These are phyloP conservation scores for Saccharomyces eubayanus DNA, from an alignment of 805 yeast genomes.

Conservation along the genomic window DNA sequence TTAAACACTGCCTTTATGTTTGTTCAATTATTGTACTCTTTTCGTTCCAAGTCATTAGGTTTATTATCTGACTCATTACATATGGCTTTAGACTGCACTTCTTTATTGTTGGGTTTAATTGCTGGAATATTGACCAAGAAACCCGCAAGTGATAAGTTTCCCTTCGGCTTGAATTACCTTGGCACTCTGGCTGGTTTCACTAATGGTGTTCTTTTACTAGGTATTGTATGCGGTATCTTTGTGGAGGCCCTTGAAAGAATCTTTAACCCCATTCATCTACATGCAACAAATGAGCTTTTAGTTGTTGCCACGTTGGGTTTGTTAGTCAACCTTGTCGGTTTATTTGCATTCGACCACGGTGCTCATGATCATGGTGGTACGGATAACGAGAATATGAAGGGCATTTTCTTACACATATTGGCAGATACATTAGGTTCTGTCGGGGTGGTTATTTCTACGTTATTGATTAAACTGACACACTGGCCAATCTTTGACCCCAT, in stretches of 20 bases:
- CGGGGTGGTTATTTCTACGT: slow-evolving; percentile 88
- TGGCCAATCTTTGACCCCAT: slow-evolving; percentile 82
- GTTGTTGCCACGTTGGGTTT: slow-evolving; percentile 81
- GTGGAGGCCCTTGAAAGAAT: slow-evolving; percentile 82
- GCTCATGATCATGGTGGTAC: slow-evolving; percentile 35
- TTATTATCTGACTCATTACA: slow-evolving; percentile 87
- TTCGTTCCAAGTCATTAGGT: slow-evolving; percentile 87
- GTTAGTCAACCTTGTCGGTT: slow-evolving; percentile 82
- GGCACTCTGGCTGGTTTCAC: slow-evolving; percentile 94
- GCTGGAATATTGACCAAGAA: slow-evolving; percentile 64
- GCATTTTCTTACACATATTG: slow-evolving; percentile 83
- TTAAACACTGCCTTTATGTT: slow-evolving; percentile 91
- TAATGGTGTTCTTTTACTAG: slow-evolving; percentile 80
- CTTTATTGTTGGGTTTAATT: slow-evolving; percentile 77
- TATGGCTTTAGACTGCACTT: slow-evolving; percentile 92
- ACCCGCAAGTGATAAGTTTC: slow-evolving; percentile 61
- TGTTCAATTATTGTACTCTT: slow-evolving; percentile 83
- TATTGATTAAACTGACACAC: slow-evolving; percentile 58
- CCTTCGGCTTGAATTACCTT: slow-evolving; percentile 72
- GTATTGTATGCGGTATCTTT: slow-evolving; percentile 81
- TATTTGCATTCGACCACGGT: slow-evolving; percentile 89
- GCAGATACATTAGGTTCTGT: slow-evolving; percentile 97
- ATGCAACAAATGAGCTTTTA: slow-evolving; percentile 73
- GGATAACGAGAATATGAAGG: slow-evolving; percentile 70
- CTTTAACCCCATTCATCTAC: slow-evolving; percentile 64